A percentile compares a stretch with the other conserved stretches of the same genome.
These are phyloP conservation scores for Echites panduratus DNA, from an alignment of 257 asterid species.

Conservation along the genomic window DNA sequence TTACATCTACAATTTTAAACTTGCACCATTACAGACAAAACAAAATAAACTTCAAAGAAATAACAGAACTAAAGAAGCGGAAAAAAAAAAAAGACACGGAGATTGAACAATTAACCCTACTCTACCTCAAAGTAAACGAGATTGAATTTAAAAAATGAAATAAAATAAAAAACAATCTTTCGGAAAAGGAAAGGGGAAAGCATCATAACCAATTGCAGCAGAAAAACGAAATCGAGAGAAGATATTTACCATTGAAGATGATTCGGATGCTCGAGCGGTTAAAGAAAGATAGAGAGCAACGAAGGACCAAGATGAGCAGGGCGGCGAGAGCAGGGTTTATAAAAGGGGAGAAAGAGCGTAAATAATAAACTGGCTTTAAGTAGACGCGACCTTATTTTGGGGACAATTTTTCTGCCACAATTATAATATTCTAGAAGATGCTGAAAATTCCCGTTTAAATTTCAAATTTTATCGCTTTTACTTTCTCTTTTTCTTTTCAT, in stretches of 20 bases:
- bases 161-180: too few species aligned
- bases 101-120: background rate
- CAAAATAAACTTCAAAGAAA: background rate
- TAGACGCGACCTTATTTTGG: slow-evolving; percentile 15
- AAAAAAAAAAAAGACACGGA: background rate
- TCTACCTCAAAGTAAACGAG: background rate
- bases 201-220: background rate
- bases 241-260: slow-evolving; percentile 5
- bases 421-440: slow-evolving; percentile 14
- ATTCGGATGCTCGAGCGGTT: background rate
- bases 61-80: background rate
- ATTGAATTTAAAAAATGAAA: background rate
- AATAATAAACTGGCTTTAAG: slow-evolving; percentile 12
- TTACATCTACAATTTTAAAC: background rate
- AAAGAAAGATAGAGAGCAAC: background rate
- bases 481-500: background rate
- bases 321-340: slow-evolving; percentile 23
- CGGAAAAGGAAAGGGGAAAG: background rate
- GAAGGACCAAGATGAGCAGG: background rate
- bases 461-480: slow-evolving; percentile 12
- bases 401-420: background rate
- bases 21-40: background rate
- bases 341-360: background rate
- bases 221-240: background rate
- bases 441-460: slow-evolving; percentile 3